Evolutionary conservation across 306 rosid genomes (phyloP), one percentile per base, ranked within the genome.

Genomic region (Fagus sylvatica): DNA sequence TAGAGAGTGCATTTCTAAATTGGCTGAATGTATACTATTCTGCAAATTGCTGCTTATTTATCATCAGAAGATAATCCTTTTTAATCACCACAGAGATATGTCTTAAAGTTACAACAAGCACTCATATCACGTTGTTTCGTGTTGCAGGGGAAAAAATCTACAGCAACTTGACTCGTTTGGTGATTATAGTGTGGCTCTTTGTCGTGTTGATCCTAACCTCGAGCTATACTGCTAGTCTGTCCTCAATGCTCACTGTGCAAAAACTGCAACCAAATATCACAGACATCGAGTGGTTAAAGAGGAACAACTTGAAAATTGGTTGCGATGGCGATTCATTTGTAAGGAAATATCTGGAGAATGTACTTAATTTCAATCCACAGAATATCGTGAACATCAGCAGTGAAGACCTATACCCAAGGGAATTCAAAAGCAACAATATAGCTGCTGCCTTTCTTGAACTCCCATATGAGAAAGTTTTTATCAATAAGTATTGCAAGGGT

Each of bases 181-280:
- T 87, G 67, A 84, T 87, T 82, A 61, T 43, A 32, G 73, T 87
- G 43, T 91, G 96, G 96, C 80, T 91, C 3, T 86, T 89, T 76
- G 79, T 91, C 46, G 96, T 89, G 42, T 67, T 87, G 56, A 73
- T 85, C 53, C 79, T 91, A 39, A 84, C 54, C 77, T 87, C 96
- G 32, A 87, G 93, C 82, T 91, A 91, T 88, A 91, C 93, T 1
- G 93, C 93, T 8, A 89, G 88, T 78, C 88, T 91, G 11, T 89
- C 96, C 74, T 91, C 96, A 37, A 84, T 89, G 83, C 90, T 91
- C 42, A 91, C 93, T 1, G 87, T 91, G 13, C 83, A 82, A 69
- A 78, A 83, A 42, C 65, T 87, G 41, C 22, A 22, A 76, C 77
- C 83, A 5, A 34, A 34, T 15, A 78, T 79, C 12, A 80, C 83